A percentile compares a stretch with the other conserved stretches of the same genome.
Evolutionary conservation across 345 rosid species (phyloP).

Genomic region (Populus simonii): DNA sequence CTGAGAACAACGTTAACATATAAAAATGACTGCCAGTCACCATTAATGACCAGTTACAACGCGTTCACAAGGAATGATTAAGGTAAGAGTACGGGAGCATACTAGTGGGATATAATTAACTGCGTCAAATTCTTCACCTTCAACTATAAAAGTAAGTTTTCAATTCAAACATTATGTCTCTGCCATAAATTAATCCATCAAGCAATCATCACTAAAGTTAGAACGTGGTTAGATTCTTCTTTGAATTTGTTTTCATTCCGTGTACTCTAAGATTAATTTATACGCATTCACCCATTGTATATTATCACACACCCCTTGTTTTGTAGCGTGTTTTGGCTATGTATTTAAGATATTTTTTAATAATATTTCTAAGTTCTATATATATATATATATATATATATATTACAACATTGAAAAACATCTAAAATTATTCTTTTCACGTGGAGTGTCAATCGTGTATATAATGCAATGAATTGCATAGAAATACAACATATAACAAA

Average conservation of each 20-base stretch:
- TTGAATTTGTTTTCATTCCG: too few relatives aligned
- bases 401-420: too few relatives aligned
- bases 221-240: background rate
- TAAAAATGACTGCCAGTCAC: background rate
- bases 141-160: background rate
- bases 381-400: too few relatives aligned
- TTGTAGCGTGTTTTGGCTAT: too few relatives aligned
- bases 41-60: background rate
- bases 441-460: too few relatives aligned
- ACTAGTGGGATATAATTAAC: background rate
- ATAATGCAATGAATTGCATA: too few relatives aligned
- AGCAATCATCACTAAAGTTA: background rate
- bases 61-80: background rate
- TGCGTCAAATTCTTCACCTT: background rate
- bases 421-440: too few relatives aligned
- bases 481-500: too few relatives aligned
- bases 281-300: background rate
- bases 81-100: background rate
- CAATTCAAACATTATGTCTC: background rate
- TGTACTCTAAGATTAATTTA: too few relatives aligned
- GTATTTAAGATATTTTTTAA: too few relatives aligned
- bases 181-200: background rate
- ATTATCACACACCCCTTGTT: background rate
- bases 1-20: background rate
- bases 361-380: too few relatives aligned